Evolutionary conservation across 1,284 basidiomycete genomes (phyloP).

Genomic region (Irpex rosettiformis): DNA sequence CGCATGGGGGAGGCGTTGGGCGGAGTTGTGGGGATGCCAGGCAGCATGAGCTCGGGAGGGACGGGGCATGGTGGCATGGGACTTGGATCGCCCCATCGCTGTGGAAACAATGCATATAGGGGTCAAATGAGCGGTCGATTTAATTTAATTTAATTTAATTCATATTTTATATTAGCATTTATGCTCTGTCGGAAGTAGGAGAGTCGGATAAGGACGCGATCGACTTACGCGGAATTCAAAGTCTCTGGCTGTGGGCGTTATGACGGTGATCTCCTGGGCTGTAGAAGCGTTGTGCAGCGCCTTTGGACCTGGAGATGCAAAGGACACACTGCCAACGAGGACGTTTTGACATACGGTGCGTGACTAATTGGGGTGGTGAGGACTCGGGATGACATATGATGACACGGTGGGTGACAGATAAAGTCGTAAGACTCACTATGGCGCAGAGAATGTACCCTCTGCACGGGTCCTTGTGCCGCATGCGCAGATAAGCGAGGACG

Average conservation of each 20-base stretch:
- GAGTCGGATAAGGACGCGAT: constrained; percentile 3
- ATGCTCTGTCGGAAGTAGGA: neutral
- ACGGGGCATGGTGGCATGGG: constrained; percentile 44
- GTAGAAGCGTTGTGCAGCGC: constrained; percentile 75
- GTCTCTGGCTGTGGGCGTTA: constrained; percentile 60
- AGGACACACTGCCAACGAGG: constrained; percentile 70
- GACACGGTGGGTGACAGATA: neutral
- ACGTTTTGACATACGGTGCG: constrained; percentile 72
- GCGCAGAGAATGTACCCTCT: constrained; percentile 69
- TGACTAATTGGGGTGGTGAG: constrained; percentile 25
- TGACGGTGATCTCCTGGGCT: constrained; percentile 70
- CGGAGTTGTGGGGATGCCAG: constrained; percentile 7
- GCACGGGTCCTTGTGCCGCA: constrained; percentile 70
- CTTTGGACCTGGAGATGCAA: constrained; percentile 65
- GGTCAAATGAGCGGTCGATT: neutral
- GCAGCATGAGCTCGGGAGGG: constrained; percentile 14
- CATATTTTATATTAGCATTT: too few relatives aligned
- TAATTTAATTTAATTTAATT: neutral
- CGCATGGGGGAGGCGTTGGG: constrained; percentile 31
- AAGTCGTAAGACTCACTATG: constrained; percentile 45
- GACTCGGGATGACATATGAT: too few relatives aligned
- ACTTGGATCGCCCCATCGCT: constrained; percentile 73
- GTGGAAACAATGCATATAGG: neutral
- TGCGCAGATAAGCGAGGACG: constrained; percentile 66
- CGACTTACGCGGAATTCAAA: constrained; percentile 64